Evolutionary conservation across 2,329 filamentous ascomycete genomes (phyloP).

Genomic region (Penicillium sp.): DNA sequence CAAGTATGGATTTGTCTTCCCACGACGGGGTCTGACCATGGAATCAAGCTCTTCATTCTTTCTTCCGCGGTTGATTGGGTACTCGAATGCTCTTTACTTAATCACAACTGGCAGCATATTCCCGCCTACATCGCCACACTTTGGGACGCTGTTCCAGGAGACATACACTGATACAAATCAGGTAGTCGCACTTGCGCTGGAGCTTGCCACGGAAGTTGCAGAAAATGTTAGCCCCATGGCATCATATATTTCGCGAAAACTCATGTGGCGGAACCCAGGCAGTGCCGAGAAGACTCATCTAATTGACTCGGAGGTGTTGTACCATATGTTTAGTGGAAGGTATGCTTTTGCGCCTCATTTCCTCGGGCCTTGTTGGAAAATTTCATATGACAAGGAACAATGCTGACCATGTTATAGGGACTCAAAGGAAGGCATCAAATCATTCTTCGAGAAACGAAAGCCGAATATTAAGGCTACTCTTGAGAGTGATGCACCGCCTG

Average conservation of each 20-base stretch:
- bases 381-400: background rate
- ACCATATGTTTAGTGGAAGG: slow-evolving; percentile 10
- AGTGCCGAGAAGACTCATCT: slow-evolving; percentile 8
- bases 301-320: slow-evolving; percentile 3
- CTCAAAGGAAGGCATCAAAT: background rate
- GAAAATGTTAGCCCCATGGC: slow-evolving; percentile 9
- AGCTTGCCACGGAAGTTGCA: slow-evolving; percentile 2
- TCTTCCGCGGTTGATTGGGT: slow-evolving; percentile 8
- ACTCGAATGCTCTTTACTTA: slow-evolving; percentile 7
- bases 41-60: slow-evolving; percentile 9
- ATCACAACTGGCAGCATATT: slow-evolving; percentile 3
- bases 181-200: slow-evolving; percentile 3
- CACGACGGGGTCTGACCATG: slow-evolving; percentile 9
- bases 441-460: slow-evolving; percentile 7
- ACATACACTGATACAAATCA: background rate
- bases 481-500: slow-evolving; percentile 3
- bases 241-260: slow-evolving; percentile 3
- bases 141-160: slow-evolving; percentile 7
- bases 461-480: slow-evolving; percentile 3
- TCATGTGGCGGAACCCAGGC: slow-evolving; percentile 11
- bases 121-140: background rate
- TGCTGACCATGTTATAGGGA: slow-evolving; percentile 5
- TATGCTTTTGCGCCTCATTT: background rate
- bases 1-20: slow-evolving; percentile 10
- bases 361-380: background rate